Conservation (phyloP, 2,329 filamentous ascomycete genomes). For the Cytospora chrysosperma region DNA sequence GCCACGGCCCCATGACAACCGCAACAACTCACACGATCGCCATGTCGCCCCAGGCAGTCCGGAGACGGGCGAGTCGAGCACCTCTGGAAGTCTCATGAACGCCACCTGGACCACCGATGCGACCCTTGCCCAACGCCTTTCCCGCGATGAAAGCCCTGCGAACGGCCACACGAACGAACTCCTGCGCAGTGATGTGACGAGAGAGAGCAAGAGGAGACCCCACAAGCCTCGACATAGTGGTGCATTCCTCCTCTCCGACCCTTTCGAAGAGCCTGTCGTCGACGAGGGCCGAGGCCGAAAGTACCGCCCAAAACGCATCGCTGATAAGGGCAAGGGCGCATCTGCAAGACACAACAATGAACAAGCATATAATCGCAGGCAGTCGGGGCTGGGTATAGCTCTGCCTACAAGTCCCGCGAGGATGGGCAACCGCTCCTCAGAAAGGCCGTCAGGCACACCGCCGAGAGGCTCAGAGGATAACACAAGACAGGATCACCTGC, state of each 20-base stretch:
- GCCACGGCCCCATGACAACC: constrained; percentile 5
- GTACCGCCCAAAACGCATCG: constrained; percentile 18
- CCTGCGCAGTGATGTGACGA: background rate
- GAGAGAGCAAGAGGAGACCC: constrained; percentile 28
- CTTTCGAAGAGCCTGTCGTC: constrained; percentile 32
- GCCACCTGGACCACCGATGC: constrained; percentile 20
- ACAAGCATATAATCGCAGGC: background rate
- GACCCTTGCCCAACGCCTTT: constrained; percentile 25
- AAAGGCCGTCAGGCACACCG: constrained; percentile 14
- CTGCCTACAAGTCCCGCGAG: constrained; percentile 4
- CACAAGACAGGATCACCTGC: constrained; percentile 28
- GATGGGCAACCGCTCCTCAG: constrained; percentile 8
- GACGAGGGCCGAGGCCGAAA: constrained; percentile 33
- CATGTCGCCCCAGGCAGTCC: constrained; percentile 33
- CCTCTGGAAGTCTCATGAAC: constrained; percentile 32
- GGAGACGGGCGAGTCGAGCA: constrained; percentile 47
- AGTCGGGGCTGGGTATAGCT: constrained; percentile 9
- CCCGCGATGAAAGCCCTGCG: constrained; percentile 11
- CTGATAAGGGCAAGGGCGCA: constrained; percentile 19
- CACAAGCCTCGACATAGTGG: constrained; percentile 48
- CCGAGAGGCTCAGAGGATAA: background rate
- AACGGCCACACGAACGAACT: background rate
- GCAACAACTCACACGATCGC: constrained; percentile 4
- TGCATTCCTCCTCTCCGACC: constrained; percentile 51
- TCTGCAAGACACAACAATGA: constrained; percentile 14